A percentile compares a stretch with the other conserved stretches of the same genome.
phyloP scores from a whole-genome alignment of 2,329 filamentous ascomycete genomes.

The Exophiala sp. region DNA sequence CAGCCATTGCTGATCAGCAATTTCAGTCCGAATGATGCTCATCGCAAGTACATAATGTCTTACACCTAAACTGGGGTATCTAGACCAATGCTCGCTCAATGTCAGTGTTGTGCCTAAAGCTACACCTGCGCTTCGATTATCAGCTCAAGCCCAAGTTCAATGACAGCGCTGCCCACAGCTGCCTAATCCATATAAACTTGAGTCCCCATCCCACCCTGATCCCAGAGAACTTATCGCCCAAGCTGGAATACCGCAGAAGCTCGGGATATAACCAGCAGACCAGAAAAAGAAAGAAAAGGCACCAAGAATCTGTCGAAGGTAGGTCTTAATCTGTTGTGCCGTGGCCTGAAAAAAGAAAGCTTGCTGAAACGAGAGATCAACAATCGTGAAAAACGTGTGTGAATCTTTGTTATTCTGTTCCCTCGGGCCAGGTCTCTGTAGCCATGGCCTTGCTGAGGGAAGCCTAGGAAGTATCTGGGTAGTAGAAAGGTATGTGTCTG shows the following conservation, averaged over 20 bases:
- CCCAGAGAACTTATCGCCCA: neutral
- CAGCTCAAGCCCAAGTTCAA: no score
- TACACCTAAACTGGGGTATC: neutral
- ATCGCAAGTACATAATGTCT: neutral
- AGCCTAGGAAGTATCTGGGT: neutral
- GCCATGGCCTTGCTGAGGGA: neutral
- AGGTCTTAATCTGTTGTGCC: neutral
- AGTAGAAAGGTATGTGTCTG: conserved; percentile 5
- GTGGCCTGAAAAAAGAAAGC: conserved; percentile 11
- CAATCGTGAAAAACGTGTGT: conserved; percentile 9
- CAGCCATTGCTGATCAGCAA: no score
- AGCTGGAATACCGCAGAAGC: neutral
- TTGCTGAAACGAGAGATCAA: conserved; percentile 26
- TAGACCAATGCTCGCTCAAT: conserved; percentile 6
- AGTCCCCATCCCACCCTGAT: neutral
- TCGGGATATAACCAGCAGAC: neutral
- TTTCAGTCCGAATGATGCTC: no score
- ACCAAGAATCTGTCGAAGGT: conserved; percentile 2
- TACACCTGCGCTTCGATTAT: no score
- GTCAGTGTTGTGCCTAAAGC: neutral
- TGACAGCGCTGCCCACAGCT: no score
- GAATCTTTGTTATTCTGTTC: conserved; percentile 5
- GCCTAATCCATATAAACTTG: neutral
- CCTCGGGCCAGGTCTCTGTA: neutral
- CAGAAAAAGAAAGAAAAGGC: conserved; percentile 3